Percentiles rank a stretch among this genome's conserved stretches.
phyloP scores from a whole-genome alignment of 257 asterid genomes.

The Nicotiana benthamiana region DNA sequence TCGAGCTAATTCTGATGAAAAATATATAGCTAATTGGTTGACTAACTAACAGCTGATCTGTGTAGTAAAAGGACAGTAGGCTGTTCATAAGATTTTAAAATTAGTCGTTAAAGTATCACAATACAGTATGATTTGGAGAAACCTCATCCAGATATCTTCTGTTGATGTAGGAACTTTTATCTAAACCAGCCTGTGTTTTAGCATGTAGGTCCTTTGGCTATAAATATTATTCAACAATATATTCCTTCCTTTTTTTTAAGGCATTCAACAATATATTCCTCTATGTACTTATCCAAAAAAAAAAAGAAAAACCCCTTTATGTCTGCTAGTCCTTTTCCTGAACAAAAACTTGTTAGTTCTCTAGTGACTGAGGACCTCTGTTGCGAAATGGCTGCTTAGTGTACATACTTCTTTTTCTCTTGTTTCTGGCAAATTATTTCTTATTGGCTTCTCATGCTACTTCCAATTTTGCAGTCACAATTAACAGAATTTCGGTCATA shows the following conservation, averaged over 20 bases:
- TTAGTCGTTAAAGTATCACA: not conserved
- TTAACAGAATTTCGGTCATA: slow-evolving; percentile 73
- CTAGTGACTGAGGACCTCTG: not conserved
- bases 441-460: not conserved
- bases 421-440: not conserved
- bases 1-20: not conserved
- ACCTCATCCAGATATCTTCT: not conserved
- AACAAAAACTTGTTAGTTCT: not conserved
- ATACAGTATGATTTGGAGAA: not conserved
- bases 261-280: not conserved
- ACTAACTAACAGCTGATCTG: not conserved
- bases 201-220: not conserved
- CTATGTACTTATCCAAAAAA: too few species aligned
- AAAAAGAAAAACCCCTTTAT: not conserved
- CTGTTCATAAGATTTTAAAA: not conserved
- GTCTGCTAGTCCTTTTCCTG: not conserved
- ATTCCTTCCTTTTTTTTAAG: not conserved
- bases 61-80: not conserved
- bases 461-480: slow-evolving; percentile 53
- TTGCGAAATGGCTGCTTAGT: not conserved
- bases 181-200: not conserved
- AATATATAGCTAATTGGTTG: not conserved
- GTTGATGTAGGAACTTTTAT: not conserved
- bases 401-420: not conserved
- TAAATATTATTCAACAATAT: not conserved